phyloP scores from a whole-genome alignment of 495 filamentous ascomycete genomes.

The Penicillium ochrochloron region DNA sequence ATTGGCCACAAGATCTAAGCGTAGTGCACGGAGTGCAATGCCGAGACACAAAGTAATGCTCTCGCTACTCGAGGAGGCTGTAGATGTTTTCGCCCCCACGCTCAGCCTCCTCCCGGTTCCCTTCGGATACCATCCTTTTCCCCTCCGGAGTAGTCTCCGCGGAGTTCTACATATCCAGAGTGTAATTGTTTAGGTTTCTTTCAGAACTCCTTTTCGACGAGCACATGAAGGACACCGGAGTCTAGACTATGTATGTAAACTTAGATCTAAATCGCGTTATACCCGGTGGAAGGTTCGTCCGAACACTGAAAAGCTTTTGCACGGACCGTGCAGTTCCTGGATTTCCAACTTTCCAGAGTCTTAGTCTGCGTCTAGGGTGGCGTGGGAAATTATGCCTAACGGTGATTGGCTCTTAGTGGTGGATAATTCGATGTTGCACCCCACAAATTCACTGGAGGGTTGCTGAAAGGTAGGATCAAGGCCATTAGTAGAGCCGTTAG shows the following conservation, averaged over 20 bases:
- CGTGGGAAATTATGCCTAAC: not conserved
- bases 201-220: not conserved
- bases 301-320: no score
- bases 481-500: not conserved
- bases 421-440: not conserved
- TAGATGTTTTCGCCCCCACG: no score
- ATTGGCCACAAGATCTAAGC: no score
- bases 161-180: no score
- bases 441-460: not conserved
- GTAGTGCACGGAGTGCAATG: no score
- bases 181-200: not conserved
- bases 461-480: not conserved
- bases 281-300: not conserved
- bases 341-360: not conserved
- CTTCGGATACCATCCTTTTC: no score
- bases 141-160: no score
- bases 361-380: not conserved
- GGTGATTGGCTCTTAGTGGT: not conserved
- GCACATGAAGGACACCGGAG: not conserved
- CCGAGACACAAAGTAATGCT: no score
- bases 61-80: no score
- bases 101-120: no score
- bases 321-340: not conserved
- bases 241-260: not conserved
- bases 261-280: not conserved